Percentiles rank a stretch among this genome's conserved stretches.
phyloP scores from a whole-genome alignment of 148 eudicot species.

The Rhododendron vialii region DNA sequence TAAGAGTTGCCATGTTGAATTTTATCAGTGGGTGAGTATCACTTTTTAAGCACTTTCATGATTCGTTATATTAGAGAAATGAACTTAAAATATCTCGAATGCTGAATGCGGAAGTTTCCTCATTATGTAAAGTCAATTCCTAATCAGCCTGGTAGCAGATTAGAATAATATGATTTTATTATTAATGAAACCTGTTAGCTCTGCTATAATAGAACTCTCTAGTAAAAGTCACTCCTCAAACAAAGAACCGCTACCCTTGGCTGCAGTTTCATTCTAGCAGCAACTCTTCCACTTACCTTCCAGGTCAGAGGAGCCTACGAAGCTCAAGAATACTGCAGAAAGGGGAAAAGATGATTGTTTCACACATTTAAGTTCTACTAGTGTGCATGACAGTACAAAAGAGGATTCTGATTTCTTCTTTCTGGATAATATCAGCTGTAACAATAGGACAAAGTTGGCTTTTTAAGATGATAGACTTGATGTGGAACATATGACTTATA shows the following conservation, averaged over 20 bases:
- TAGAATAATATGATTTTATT: not conserved
- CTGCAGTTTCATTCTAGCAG: not conserved
- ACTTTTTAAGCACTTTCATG: not conserved
- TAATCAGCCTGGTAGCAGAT: not conserved
- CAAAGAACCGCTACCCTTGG: not conserved
- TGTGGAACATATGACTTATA: not conserved
- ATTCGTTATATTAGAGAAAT: not conserved
- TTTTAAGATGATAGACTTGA: not conserved
- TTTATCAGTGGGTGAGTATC: not conserved
- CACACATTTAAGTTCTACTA: not conserved
- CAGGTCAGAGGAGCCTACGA: not conserved
- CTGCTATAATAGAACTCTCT: not conserved
- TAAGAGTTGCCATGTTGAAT: not conserved
- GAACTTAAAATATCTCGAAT: not conserved
- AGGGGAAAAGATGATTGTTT: not conserved
- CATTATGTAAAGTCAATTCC: not conserved
- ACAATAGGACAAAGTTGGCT: not conserved
- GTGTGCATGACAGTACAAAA: not conserved
- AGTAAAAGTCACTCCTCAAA: not conserved
- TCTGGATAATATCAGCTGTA: not conserved
- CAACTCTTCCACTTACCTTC: not conserved
- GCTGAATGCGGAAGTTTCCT: not conserved
- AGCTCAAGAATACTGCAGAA: not conserved
- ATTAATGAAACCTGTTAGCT: not conserved
- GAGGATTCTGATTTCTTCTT: not conserved